Conservation (phyloP, 306 rosid genomes). For the Prinsepia uniflora region DNA sequence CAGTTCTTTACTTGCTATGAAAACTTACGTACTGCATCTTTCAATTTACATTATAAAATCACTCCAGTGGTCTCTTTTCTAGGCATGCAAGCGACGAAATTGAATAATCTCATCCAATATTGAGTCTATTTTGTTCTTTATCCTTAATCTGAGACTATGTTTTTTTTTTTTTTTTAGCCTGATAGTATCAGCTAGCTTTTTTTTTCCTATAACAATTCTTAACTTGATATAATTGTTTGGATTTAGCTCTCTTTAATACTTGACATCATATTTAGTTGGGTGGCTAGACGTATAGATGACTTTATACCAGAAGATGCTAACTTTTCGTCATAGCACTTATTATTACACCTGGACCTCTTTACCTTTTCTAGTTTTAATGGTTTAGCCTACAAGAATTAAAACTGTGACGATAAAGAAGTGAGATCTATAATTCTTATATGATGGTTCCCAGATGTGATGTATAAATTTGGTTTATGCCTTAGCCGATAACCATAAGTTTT, state of each 20-base stretch:
- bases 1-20: slow-evolving; percentile 32
- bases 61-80: not conserved
- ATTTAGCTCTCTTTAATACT: not conserved
- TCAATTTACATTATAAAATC: not conserved
- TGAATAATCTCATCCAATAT: not conserved
- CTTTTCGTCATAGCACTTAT: not conserved
- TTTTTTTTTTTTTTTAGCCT: slow-evolving; percentile 5
- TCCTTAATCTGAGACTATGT: slow-evolving; percentile 1
- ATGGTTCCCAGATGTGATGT: not conserved
- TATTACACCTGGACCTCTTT: not conserved
- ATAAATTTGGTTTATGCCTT: not conserved
- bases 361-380: not conserved
- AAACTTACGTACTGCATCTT: not conserved
- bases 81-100: not conserved
- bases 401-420: not conserved
- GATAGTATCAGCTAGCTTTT: not conserved
- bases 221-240: not conserved
- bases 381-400: not conserved
- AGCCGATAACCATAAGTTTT: slow-evolving; percentile 9
- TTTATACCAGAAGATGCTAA: not conserved
- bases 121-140: slow-evolving; percentile 6
- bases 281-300: not conserved
- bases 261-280: not conserved
- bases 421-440: not conserved
- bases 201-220: slow-evolving; percentile 7